Conservation (phyloP, 106 monocot genomes). For the Xerophyta viscosa region DNA sequence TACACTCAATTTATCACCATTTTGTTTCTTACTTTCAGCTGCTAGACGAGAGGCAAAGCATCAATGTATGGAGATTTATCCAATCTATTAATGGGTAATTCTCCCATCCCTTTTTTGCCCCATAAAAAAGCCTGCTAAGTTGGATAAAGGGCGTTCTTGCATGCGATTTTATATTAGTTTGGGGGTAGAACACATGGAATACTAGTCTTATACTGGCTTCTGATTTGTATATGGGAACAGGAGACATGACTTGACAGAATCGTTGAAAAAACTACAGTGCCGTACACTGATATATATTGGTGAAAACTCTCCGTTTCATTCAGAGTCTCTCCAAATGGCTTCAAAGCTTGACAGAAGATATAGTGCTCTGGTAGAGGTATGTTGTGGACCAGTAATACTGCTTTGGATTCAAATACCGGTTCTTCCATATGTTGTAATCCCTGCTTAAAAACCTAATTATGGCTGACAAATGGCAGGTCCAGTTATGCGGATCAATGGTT, state of each 20-base stretch:
- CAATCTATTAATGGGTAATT: conserved; percentile 48
- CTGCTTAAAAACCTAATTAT: too few species aligned
- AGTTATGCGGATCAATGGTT: conserved; percentile 83
- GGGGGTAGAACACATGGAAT: background rate
- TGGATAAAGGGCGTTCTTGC: too few species aligned
- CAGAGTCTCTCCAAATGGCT: conserved; percentile 56
- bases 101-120: too few species aligned
- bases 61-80: conserved; percentile 50
- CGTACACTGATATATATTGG: conserved; percentile 61
- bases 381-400: too few species aligned
- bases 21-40: conserved; percentile 24
- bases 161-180: too few species aligned
- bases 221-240: conserved; percentile 12
- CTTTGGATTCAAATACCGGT: too few species aligned
- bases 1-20: background rate
- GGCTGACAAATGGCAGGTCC: conserved; percentile 47
- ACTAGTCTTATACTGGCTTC: background rate
- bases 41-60: conserved; percentile 46
- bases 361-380: conserved; percentile 76
- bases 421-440: too few species aligned
- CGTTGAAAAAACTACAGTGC: conserved; percentile 41
- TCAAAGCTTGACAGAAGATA: conserved; percentile 49
- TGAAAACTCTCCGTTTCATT: conserved; percentile 53
- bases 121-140: too few species aligned
- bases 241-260: conserved; percentile 42